phyloP scores from a whole-genome alignment of 139 green algal species.

The Chlorella sp. region DNA sequence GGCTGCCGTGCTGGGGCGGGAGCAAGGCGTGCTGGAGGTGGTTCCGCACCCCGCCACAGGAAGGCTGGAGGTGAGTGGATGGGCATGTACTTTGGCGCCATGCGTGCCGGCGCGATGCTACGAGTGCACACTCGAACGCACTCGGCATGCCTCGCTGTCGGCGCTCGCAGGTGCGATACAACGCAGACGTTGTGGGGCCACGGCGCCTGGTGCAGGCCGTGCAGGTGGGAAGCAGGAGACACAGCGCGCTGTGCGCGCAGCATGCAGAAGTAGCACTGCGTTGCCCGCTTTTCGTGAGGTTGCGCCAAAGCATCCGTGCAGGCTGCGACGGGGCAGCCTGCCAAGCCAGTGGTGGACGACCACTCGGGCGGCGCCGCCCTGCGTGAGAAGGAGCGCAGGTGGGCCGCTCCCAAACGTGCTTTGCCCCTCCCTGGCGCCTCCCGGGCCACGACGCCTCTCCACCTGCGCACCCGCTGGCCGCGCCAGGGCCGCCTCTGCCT shows the following conservation, averaged over 20 bases:
- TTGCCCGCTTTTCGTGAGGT: no score
- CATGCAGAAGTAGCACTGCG: no score
- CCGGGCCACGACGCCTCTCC: background rate
- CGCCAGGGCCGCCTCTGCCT: background rate
- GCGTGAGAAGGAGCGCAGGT: constrained; percentile 24
- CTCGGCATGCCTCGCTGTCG: background rate
- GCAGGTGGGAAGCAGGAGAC: no score
- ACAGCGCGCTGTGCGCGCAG: no score
- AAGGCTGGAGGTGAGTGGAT: no score
- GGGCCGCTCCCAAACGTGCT: background rate
- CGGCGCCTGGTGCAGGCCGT: constrained; percentile 65
- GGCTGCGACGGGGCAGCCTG: constrained; percentile 55
- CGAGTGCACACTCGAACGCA: no score
- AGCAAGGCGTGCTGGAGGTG: no score
- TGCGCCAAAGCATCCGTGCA: no score
- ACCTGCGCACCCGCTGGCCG: background rate
- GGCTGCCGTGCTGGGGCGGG: no score
- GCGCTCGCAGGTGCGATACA: constrained; percentile 47
- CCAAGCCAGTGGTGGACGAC: constrained; percentile 12
- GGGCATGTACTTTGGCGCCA: no score
- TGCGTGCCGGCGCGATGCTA: no score
- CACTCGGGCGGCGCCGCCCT: background rate
- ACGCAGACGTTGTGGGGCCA: constrained; percentile 61
- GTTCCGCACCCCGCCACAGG: no score
- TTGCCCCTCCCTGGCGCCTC: background rate